Conservation (phyloP, 805 yeast genomes). For the Suhomyces xylopsoci region DNA sequence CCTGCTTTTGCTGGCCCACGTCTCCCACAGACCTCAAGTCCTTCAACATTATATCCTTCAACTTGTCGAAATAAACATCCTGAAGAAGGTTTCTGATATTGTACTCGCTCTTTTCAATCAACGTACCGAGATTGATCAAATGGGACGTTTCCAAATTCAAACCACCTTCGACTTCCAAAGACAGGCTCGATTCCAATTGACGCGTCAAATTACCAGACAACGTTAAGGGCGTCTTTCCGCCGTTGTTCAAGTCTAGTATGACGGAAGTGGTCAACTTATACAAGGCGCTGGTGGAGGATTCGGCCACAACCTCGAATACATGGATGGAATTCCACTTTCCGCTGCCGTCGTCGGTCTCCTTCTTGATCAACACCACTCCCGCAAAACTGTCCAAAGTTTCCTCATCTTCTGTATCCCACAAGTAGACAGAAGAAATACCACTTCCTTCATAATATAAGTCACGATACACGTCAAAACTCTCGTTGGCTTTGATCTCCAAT, state of each 20-base stretch:
- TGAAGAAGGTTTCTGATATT: conserved; percentile 83
- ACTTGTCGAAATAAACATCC: conserved; percentile 93
- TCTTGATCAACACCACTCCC: conserved; percentile 85
- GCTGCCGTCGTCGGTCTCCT: conserved; percentile 46
- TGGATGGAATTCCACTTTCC: conserved; percentile 93
- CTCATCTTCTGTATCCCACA: conserved; percentile 80
- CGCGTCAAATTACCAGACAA: conserved; percentile 84
- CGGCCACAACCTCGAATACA: conserved; percentile 71
- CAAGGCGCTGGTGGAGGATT: conserved; percentile 31
- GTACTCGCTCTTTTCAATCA: conserved; percentile 85
- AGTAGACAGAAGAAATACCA: conserved; percentile 81
- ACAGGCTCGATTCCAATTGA: conserved; percentile 61
- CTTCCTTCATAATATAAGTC: conserved; percentile 91
- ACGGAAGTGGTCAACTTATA: conserved; percentile 87
- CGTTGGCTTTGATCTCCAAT: conserved; percentile 79
- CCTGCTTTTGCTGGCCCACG: conserved; percentile 26
- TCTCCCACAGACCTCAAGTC: conserved; percentile 42
- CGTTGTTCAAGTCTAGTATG: conserved; percentile 60
- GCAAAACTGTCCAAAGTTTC: conserved; percentile 62
- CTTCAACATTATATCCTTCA: conserved; percentile 71
- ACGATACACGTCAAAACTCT: conserved; percentile 86
- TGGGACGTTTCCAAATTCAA: conserved; percentile 57
- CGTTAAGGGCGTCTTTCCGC: conserved; percentile 27
- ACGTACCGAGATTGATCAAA: conserved; percentile 77
- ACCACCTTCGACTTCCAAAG: conserved; percentile 33